Conservation (phyloP, 495 filamentous ascomycete species). For the Talaromyces wortmannii region DNA sequence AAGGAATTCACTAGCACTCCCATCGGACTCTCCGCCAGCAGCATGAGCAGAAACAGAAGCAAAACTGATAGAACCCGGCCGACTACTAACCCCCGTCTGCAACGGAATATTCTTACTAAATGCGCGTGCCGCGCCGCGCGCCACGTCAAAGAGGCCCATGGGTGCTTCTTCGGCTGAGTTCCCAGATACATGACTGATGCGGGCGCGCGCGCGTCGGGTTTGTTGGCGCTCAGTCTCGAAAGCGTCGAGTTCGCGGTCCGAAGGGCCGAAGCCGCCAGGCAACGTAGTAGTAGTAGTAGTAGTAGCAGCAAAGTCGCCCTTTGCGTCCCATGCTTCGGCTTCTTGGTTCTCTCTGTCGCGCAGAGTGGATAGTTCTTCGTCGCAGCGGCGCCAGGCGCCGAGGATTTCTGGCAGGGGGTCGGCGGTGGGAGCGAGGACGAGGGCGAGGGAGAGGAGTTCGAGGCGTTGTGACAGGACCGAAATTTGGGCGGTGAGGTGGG, state of each 20-base stretch:
- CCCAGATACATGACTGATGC: constrained; percentile 7
- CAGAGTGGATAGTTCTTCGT: constrained; percentile 71
- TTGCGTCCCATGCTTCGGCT: constrained; percentile 65
- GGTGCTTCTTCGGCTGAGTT: constrained; percentile 65
- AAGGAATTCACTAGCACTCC: constrained; percentile 15
- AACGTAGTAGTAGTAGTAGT: constrained; percentile 31
- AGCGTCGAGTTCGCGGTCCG: constrained; percentile 38
- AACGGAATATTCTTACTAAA: constrained; percentile 54
- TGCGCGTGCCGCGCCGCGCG: constrained; percentile 73
- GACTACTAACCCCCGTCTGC: too few species aligned
- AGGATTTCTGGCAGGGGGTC: constrained; percentile 78
- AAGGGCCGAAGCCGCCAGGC: constrained; percentile 58
- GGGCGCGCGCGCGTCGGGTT: constrained; percentile 26
- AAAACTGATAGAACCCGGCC: too few species aligned
- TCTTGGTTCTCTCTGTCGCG: constrained; percentile 65
- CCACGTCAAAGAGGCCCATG: constrained; percentile 91
- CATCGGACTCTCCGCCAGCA: constrained; percentile 7
- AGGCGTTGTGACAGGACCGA: constrained; percentile 60
- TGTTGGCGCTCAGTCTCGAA: constrained; percentile 35
- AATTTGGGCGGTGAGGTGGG: constrained; percentile 30
- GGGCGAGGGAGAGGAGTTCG: constrained; percentile 80
- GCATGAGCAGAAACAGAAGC: too few species aligned
- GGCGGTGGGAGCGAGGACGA: constrained; percentile 68
- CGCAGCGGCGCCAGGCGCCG: constrained; percentile 74
- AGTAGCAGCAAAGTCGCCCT: constrained; percentile 41